phyloP scores from a whole-genome alignment of 106 monocot species.

The Allium cepa region DNA sequence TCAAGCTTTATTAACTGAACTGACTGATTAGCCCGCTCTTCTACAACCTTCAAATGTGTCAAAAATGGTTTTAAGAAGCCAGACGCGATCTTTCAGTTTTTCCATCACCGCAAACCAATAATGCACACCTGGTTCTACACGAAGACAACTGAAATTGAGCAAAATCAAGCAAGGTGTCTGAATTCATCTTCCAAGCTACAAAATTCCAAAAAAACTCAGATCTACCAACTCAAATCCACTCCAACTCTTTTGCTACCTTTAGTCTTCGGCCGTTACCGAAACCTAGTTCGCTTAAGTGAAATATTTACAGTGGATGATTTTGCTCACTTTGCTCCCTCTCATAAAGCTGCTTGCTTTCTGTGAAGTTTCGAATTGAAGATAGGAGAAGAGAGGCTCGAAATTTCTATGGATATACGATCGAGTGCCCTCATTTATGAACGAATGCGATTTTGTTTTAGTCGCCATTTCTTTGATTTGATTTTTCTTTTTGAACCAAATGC shows the following conservation, averaged over 20 bases:
- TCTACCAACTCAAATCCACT: conserved; percentile 11
- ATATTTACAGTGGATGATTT: too few species aligned
- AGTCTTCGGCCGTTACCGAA: not conserved
- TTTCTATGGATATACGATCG: too few species aligned
- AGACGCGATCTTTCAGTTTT: conserved; percentile 83
- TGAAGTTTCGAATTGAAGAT: too few species aligned
- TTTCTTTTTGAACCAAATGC: too few species aligned
- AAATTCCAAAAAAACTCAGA: conserved; percentile 3
- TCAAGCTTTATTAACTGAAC: conserved; percentile 35
- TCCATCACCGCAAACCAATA: conserved; percentile 75
- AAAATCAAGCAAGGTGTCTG: conserved; percentile 59
- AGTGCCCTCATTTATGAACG: too few species aligned
- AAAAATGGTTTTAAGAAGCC: conserved; percentile 90
- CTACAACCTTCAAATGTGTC: conserved; percentile 70
- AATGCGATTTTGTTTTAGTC: too few species aligned
- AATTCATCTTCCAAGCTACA: conserved; percentile 41
- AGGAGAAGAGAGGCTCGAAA: too few species aligned
- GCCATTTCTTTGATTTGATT: too few species aligned
- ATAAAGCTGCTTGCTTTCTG: too few species aligned
- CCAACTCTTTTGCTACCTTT: too few species aligned
- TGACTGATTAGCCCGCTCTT: conserved; percentile 53
- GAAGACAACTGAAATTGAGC: conserved; percentile 91
- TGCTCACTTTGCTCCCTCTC: too few species aligned
- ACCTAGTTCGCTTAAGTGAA: not conserved
- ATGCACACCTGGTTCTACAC: conserved; percentile 79